Conservation (phyloP, 2,329 filamentous ascomycete species). For the Myriosclerotinia curreyana region DNA sequence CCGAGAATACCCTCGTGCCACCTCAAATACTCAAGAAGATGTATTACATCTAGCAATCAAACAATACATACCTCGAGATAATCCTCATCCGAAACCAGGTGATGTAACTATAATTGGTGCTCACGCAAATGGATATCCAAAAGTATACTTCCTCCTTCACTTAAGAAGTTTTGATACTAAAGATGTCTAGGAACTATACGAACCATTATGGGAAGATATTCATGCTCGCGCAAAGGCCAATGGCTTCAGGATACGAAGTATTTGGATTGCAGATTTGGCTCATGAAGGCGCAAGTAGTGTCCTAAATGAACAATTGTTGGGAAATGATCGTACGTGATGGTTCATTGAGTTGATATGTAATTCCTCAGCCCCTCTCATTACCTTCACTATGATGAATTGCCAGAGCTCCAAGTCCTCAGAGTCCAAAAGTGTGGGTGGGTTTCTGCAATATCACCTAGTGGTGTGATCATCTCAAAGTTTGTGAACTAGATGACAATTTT, state of each 20-base stretch:
- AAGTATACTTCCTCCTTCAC: conserved; percentile 50
- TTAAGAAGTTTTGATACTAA: neutral
- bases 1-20: conserved; percentile 74
- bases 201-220: conserved; percentile 84
- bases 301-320: conserved; percentile 70
- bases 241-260: conserved; percentile 68
- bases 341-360: neutral
- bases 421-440: neutral
- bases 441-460: neutral
- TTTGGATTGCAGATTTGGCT: conserved; percentile 84
- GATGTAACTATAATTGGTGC: conserved; percentile 83
- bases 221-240: conserved; percentile 52
- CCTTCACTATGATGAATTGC: neutral
- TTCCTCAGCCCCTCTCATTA: neutral
- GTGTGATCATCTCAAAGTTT: neutral
- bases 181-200: conserved; percentile 76
- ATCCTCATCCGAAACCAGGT: conserved; percentile 63
- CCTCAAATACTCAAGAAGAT: conserved; percentile 70
- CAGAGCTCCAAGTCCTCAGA: neutral
- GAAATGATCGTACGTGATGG: conserved; percentile 71
- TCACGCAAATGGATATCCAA: conserved; percentile 91
- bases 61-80: conserved; percentile 78
- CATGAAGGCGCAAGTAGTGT: conserved; percentile 74
- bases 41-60: conserved; percentile 73
- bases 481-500: neutral